phyloP scores from a whole-genome alignment of 1,284 basidiomycete genomes.

The Ganoderma lucidum region DNA sequence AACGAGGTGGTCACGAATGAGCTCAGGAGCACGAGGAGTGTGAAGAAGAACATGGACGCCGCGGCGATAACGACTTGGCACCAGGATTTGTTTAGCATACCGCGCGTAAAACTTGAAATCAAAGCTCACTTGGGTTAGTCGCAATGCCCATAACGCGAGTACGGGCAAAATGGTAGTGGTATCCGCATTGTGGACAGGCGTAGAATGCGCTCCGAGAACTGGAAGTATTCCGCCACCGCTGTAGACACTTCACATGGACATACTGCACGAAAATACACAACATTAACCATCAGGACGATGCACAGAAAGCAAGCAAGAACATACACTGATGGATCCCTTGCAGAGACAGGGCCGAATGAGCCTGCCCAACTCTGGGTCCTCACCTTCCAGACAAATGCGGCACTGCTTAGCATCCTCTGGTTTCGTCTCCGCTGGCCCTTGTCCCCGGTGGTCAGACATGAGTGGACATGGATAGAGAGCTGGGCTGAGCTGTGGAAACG shows the following conservation, averaged over 20 bases:
- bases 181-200: constrained; percentile 78
- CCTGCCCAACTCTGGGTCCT: constrained; percentile 67
- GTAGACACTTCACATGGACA: constrained; percentile 80
- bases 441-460: constrained; percentile 9
- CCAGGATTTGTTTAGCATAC: not conserved
- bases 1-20: constrained; percentile 78
- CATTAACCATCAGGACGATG: constrained; percentile 4
- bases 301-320: constrained; percentile 36
- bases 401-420: constrained; percentile 63
- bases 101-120: not conserved
- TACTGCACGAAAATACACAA: constrained; percentile 51
- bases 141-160: constrained; percentile 74
- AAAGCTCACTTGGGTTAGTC: constrained; percentile 66
- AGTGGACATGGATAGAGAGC: constrained; percentile 2
- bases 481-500: not conserved
- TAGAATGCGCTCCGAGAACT: constrained; percentile 69
- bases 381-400: constrained; percentile 77
- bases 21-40: constrained; percentile 68
- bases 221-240: constrained; percentile 73
- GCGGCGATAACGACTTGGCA: constrained; percentile 66
- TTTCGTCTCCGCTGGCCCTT: constrained; percentile 4
- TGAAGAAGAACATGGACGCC: constrained; percentile 73
- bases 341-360: constrained; percentile 82
- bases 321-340: constrained; percentile 80
- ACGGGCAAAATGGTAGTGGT: constrained; percentile 75